phyloP scores from a whole-genome alignment of 106 monocot species.

The Alisma plantagoaquatica region DNA sequence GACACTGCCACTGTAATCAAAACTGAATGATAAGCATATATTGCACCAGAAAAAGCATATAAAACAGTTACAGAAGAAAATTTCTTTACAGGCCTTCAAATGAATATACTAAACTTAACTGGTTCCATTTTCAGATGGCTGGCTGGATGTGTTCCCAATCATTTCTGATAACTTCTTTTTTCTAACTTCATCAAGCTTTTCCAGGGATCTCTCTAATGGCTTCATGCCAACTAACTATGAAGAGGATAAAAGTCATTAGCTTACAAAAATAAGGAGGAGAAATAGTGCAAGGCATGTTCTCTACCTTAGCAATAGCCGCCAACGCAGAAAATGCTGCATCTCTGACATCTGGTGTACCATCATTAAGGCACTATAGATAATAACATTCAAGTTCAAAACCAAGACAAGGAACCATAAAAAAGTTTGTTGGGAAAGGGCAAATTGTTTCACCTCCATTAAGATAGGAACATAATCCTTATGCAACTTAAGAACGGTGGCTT shows the following conservation, averaged over 20 bases:
- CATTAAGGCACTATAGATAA: slow-evolving; percentile 74
- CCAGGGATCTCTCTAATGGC: slow-evolving; percentile 85
- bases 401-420: not conserved
- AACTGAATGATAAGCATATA: slow-evolving; percentile 8
- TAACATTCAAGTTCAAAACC: not conserved
- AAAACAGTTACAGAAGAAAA: too few relatives aligned
- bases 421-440: not conserved
- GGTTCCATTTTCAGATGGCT: slow-evolving; percentile 27
- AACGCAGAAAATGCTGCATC: slow-evolving; percentile 94
- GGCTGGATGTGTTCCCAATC: slow-evolving; percentile 62
- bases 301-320: slow-evolving; percentile 88
- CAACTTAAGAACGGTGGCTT: slow-evolving; percentile 80
- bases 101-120: too few relatives aligned
- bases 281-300: not conserved
- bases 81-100: too few relatives aligned
- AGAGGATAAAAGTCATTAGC: not conserved
- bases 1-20: slow-evolving; percentile 27
- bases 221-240: slow-evolving; percentile 91
- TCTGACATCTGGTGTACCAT: slow-evolving; percentile 96
- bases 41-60: too few relatives aligned
- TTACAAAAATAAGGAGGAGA: not conserved
- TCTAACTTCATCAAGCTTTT: slow-evolving; percentile 96
- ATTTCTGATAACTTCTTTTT: slow-evolving; percentile 97
- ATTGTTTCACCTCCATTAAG: slow-evolving; percentile 95
- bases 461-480: slow-evolving; percentile 99